Percentiles rank a stretch among this genome's conserved stretches.
These are phyloP conservation scores for Colletotrichum sp. DNA, from an alignment of 2,329 filamentous ascomycete species.

Conservation along the genomic window DNA sequence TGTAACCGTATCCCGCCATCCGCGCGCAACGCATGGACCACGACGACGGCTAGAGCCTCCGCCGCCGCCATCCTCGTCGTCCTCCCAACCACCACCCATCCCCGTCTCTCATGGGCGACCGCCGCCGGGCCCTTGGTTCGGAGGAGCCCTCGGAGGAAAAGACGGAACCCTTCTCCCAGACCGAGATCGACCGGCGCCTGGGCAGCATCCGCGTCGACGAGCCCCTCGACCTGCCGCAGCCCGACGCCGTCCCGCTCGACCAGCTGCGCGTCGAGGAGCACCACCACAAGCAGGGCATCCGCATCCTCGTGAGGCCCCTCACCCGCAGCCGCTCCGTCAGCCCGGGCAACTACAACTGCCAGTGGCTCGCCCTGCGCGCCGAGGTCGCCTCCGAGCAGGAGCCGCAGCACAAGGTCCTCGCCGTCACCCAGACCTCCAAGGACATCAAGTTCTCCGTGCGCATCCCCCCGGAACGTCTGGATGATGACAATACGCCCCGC, in stretches of 20 bases:
- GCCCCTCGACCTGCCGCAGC: constrained; percentile 38
- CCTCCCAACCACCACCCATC: constrained; percentile 22
- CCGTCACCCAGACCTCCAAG: constrained; percentile 63
- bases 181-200: constrained; percentile 58
- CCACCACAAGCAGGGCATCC: constrained; percentile 60
- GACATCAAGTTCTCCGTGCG: constrained; percentile 66
- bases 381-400: constrained; percentile 53
- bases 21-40: constrained; percentile 24
- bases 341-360: constrained; percentile 60
- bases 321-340: constrained; percentile 59
- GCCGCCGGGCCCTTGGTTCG: constrained; percentile 43
- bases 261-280: constrained; percentile 55
- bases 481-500: constrained; percentile 43
- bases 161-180: constrained; percentile 63
- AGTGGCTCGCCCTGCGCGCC: constrained; percentile 61
- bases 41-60: constrained; percentile 5
- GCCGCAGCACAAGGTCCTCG: constrained; percentile 62
- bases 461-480: constrained; percentile 53
- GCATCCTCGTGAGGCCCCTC: constrained; percentile 61
- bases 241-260: constrained; percentile 57
- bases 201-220: constrained; percentile 50
- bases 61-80: constrained; percentile 6
- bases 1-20: background rate
- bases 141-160: constrained; percentile 51
- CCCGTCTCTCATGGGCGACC: constrained; percentile 48